These are phyloP conservation scores for Globisporangium orthogonon DNA, from an alignment of 352 stramenopile species.

Conservation along the genomic window DNA sequence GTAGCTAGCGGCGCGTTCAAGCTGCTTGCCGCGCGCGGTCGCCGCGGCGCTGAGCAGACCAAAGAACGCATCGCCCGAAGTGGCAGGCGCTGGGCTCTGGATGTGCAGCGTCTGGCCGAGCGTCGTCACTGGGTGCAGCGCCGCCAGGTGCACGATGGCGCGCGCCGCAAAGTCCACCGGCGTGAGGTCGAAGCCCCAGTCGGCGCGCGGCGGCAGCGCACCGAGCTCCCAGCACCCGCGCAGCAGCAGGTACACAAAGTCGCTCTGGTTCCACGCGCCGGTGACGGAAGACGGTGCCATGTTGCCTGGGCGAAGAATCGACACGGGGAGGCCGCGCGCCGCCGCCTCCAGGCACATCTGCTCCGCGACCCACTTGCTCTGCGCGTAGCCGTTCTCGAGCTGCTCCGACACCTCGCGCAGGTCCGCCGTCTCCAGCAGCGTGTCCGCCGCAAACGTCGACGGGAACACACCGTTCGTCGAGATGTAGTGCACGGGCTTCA, in stretches of 20 bases:
- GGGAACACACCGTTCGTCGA: conserved; percentile 91
- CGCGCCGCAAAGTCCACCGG: conserved; percentile 88
- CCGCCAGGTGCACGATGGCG: conserved; percentile 78
- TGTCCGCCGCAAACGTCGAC: conserved; percentile 20
- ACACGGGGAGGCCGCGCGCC: conserved; percentile 74
- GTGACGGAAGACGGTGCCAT: conserved; percentile 65
- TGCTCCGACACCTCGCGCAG: conserved; percentile 48
- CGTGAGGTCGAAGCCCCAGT: conserved; percentile 90
- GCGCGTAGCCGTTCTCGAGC: conserved; percentile 80
- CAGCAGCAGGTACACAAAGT: conserved; percentile 89
- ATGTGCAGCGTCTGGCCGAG: conserved; percentile 73
- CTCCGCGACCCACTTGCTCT: conserved; percentile 92
- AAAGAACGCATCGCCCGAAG: conserved; percentile 48
- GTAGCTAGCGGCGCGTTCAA: conserved; percentile 27
- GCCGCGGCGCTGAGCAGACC: conserved; percentile 19
- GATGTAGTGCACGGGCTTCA: conserved; percentile 87
- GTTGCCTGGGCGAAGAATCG: conserved; percentile 87
- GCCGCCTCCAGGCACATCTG: conserved; percentile 78
- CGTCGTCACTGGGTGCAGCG: conserved; percentile 36
- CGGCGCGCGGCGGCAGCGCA: conserved; percentile 44
- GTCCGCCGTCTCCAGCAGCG: conserved; percentile 44
- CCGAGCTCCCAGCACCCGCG: conserved; percentile 64
- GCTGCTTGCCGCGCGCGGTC: conserved; percentile 14
- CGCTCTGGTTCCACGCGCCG: conserved; percentile 80
- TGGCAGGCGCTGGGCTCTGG: conserved; percentile 42